These are phyloP conservation scores for Wallacemonas sp. DNA, from an alignment of 208 protist species.

Conservation along the genomic window DNA sequence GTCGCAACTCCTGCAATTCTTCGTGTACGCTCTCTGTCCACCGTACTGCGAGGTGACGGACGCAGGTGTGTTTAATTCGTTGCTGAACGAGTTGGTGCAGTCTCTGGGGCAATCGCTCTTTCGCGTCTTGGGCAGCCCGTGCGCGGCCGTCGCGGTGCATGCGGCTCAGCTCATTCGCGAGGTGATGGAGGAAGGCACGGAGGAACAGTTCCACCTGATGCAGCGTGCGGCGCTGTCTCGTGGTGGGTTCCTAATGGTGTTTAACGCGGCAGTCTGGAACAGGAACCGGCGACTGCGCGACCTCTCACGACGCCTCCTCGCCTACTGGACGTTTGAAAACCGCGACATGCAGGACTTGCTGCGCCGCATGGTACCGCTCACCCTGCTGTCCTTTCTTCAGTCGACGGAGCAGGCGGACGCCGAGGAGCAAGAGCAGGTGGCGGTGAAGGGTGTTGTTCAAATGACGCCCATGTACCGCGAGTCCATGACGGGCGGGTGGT, in stretches of 20 bases:
- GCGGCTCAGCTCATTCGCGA: conserved; percentile 89
- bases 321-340: conserved; percentile 86
- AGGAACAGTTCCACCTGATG: conserved; percentile 77
- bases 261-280: conserved; percentile 79
- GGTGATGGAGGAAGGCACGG: conserved; percentile 90
- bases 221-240: conserved; percentile 82
- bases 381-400: conserved; percentile 85
- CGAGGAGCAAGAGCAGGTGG: conserved; percentile 56
- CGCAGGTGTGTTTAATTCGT: conserved; percentile 48
- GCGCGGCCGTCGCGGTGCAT: conserved; percentile 73
- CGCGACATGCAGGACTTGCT: conserved; percentile 79
- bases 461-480: conserved; percentile 64
- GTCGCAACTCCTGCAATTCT: conserved; percentile 81
- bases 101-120: conserved; percentile 75
- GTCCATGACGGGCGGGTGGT: conserved; percentile 57
- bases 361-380: conserved; percentile 83
- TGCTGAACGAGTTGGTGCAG: conserved; percentile 69
- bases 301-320: conserved; percentile 78
- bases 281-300: conserved; percentile 68
- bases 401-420: conserved; percentile 49
- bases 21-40: conserved; percentile 89
- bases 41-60: conserved; percentile 90
- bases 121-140: conserved; percentile 71
- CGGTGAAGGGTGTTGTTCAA: conserved; percentile 42
- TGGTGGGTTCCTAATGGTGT: conserved; percentile 86